These are phyloP conservation scores for Chlorociboria aeruginascens DNA, from an alignment of 495 filamentous ascomycete genomes.

Conservation along the genomic window DNA sequence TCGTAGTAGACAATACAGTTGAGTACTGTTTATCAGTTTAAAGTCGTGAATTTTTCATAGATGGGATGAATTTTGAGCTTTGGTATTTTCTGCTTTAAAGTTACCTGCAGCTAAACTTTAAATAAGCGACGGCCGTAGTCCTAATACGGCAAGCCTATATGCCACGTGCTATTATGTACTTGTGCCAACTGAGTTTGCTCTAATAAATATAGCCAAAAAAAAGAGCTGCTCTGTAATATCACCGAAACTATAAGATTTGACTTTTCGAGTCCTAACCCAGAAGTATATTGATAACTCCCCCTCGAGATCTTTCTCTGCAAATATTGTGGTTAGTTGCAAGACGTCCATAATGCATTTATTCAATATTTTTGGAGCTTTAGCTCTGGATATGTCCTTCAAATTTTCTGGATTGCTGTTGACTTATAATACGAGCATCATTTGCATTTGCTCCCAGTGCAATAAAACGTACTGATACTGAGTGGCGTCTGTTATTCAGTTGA, in stretches of 20 bases:
- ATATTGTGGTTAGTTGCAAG: no score
- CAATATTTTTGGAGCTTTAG: background rate
- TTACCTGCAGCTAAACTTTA: no score
- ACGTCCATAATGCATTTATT: no score
- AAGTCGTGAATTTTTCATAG: background rate
- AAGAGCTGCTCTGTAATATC: no score
- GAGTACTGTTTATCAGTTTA: slow-evolving; percentile 7
- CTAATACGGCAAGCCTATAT: no score
- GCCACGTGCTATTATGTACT: no score
- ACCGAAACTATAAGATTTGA: no score
- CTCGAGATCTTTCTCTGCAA: background rate
- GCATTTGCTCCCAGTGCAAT: slow-evolving; percentile 9
- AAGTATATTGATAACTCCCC: no score
- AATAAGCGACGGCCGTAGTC: no score
- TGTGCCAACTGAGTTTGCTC: no score
- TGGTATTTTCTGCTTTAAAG: background rate
- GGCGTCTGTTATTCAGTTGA: slow-evolving; percentile 33
- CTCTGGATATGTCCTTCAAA: slow-evolving; percentile 9
- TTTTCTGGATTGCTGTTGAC: background rate
- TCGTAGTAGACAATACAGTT: slow-evolving; percentile 8
- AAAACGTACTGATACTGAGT: slow-evolving; percentile 3
- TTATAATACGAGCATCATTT: background rate
- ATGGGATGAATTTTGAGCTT: background rate
- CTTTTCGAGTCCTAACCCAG: no score
- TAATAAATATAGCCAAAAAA: no score